Evolutionary conservation across 1,139 yeast genomes (phyloP), one percentile per base, ranked within the genome.

Genomic region (Geotrichum phurueaensis): DNA sequence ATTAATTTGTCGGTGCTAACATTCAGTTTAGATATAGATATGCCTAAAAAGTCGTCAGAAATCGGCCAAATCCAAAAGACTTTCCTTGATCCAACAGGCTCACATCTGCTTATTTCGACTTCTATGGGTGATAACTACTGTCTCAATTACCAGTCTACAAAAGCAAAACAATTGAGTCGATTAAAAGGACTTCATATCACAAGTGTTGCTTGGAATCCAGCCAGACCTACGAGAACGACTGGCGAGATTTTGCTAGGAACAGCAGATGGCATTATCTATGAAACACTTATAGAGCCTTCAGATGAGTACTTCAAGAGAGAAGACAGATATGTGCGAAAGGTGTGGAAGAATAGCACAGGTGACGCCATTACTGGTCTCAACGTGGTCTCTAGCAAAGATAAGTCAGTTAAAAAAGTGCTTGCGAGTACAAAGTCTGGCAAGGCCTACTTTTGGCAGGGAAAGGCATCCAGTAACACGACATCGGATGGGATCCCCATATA

Each of bases 231-330:
- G 0, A 69, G 73, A 12, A 69, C 73, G 15, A 78, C 84, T 0
- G 84, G 84, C 1, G 76, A 78, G 4, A 70, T 82, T n/a, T 68
- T 84, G n/a, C 60, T 82, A 1, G 83, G 84, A 12, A 78, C 83
- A 0, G 66, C 71, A 1, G 73, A 75, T 2, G 86, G 86, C 1
- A 63, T 70, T 13, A 64, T 83, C 7, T 76, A 78, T 58, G 86
- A 83, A 65, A 72, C 79, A 0, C 67, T 70, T 27, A 69, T 83
- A 18, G 84, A 81, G 62, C 74, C 76, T 47, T 68, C 78, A 0
- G 79, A 75, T 56, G 80, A 78, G 57, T 78, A 75, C 61, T 72
- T 73, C 65, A 77, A 76, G 66, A 71, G 77, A 27, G 75, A 77
- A 22, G 81, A 80, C 63, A 70, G 75, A 52, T 72, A 73, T 39